Evolutionary conservation across 805 yeast species (phyloP), one percentile per base, ranked within the genome.

Genomic region (Saccharomycopsis fodiens): DNA sequence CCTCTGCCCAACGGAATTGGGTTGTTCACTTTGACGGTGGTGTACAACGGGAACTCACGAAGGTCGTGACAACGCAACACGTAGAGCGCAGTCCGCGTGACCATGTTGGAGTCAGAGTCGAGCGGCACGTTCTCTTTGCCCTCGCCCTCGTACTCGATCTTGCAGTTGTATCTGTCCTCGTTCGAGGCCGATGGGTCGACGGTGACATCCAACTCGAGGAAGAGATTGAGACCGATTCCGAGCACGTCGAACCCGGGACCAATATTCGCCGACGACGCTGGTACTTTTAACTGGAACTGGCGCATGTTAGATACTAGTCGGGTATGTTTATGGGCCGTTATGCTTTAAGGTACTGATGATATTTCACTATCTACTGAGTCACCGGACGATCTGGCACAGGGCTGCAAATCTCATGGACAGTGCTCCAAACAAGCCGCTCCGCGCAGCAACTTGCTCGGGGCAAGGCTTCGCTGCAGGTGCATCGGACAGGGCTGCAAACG

Each of bases 241-340:
- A 93, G 68, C 4, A 93, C 98, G 64, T 93, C 98, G 59, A 91
- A 93, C 1, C 98, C 98, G 7, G 98, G 98, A 6, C 98, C 98
- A 43, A 93, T 91, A 58, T 93, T 93, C 58, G 98, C 98, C 41
- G 95, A 85, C 3, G 97, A 89, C 4, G 97, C 96, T 3, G 98
- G 98, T 15, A 91, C 93, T 45, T 76, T 78, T 55, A 86, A 74
- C 37, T 61, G 63, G 63, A 82, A 82, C 45, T 71, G 67, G 50
- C 77, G 70, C 46, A 63, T 53, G 78, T n/a, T n/a, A n/a, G n/a
- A n/a, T n/a, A n/a, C n/a, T n/a, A n/a, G n/a, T n/a, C n/a, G n/a
- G n/a, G n/a, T n/a, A n/a, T n/a, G n/a, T n/a, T n/a, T n/a, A n/a
- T n/a, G n/a, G n/a, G n/a, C n/a, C n/a, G n/a, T n/a, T n/a, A n/a